Evolutionary conservation across 208 protist genomes (phyloP).

Genomic region (Leishmania gerbilli): DNA sequence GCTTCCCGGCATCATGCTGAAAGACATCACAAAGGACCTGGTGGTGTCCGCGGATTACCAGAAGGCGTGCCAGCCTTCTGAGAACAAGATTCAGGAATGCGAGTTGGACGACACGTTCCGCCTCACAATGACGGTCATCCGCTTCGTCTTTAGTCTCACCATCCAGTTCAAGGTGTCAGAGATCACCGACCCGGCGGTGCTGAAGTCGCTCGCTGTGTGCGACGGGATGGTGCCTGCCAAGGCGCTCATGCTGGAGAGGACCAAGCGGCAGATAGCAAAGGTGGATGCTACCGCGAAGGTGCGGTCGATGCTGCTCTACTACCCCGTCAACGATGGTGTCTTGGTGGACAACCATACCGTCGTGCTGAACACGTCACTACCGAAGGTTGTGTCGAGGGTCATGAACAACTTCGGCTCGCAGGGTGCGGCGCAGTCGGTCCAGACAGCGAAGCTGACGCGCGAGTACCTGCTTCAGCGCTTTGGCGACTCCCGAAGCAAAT

Average conservation of each 20-base stretch:
- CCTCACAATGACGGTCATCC: slow-evolving; percentile 66
- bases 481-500: slow-evolving; percentile 49
- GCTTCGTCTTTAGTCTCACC: slow-evolving; percentile 84
- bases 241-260: slow-evolving; percentile 86
- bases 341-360: slow-evolving; percentile 84
- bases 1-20: slow-evolving; percentile 62
- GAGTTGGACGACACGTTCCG: slow-evolving; percentile 80
- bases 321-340: slow-evolving; percentile 83
- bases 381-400: slow-evolving; percentile 72
- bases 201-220: slow-evolving; percentile 48
- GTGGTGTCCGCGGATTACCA: slow-evolving; percentile 81
- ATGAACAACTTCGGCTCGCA: slow-evolving; percentile 84
- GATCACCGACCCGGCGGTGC: slow-evolving; percentile 61
- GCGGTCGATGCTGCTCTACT: slow-evolving; percentile 86
- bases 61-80: slow-evolving; percentile 73
- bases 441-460: slow-evolving; percentile 82
- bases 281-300: slow-evolving; percentile 89
- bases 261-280: slow-evolving; percentile 78
- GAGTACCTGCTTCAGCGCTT: slow-evolving; percentile 67
- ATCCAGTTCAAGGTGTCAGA: slow-evolving; percentile 89
- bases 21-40: slow-evolving; percentile 64
- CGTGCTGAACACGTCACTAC: slow-evolving; percentile 85
- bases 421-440: slow-evolving; percentile 66
- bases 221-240: slow-evolving; percentile 84
- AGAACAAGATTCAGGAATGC: slow-evolving; percentile 66